phyloP scores from a whole-genome alignment of 1,284 basidiomycete genomes.

The Ustilago sp. region DNA sequence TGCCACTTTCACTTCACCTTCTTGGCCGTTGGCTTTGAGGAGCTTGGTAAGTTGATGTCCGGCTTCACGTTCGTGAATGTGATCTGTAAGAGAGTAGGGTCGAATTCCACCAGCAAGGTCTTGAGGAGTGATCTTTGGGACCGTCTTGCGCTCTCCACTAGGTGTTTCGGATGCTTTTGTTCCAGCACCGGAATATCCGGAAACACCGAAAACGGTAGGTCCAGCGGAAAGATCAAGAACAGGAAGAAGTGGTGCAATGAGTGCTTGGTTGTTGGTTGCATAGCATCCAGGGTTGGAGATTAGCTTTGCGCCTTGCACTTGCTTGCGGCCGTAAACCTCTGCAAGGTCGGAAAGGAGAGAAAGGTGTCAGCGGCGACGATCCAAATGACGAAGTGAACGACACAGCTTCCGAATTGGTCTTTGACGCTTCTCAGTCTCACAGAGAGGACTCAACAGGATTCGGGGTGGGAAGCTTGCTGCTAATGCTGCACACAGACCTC shows the following conservation, averaged over 20 bases:
- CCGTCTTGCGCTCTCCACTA: conserved; percentile 71
- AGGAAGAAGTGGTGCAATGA: conserved; percentile 90
- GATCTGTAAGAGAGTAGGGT: conserved; percentile 92
- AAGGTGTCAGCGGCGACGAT: not conserved
- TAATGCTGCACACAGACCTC: conserved; percentile 3
- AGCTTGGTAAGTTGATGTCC: conserved; percentile 82
- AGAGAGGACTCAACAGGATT: not conserved
- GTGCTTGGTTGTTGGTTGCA: conserved; percentile 90
- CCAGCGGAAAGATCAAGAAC: conserved; percentile 26
- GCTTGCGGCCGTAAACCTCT: conserved; percentile 89
- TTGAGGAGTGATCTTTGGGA: conserved; percentile 84
- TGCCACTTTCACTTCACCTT: conserved; percentile 76
- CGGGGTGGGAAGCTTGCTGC: not conserved
- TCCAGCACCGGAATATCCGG: conserved; percentile 94
- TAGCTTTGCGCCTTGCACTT: conserved; percentile 79
- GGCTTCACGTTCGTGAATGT: conserved; percentile 98
- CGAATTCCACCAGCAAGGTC: conserved; percentile 81
- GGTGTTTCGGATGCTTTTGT: conserved; percentile 75
- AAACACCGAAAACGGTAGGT: conserved; percentile 86
- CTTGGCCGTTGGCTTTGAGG: not conserved
- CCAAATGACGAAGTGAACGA: not conserved
- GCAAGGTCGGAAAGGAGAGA: conserved; percentile 17
- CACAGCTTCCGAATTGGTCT: not conserved
- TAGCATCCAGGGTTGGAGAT: conserved; percentile 99
- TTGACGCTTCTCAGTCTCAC: not conserved